Evolutionary conservation across 2,329 filamentous ascomycete genomes (phyloP).

Genomic region (Arachnopeziza araneosa): DNA sequence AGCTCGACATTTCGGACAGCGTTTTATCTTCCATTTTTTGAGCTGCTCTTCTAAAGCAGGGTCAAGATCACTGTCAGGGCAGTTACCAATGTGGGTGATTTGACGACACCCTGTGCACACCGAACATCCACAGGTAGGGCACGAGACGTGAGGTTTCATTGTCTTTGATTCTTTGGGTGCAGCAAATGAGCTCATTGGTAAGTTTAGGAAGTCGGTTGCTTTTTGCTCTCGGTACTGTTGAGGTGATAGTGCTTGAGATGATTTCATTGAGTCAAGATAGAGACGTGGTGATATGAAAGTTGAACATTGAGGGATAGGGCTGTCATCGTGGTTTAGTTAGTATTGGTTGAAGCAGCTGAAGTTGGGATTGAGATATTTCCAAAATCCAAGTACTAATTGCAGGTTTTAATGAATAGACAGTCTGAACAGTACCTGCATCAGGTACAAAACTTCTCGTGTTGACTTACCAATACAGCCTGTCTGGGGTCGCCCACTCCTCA

Average conservation of each 20-base stretch:
- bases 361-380: background rate
- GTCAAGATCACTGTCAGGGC: slow-evolving; percentile 34
- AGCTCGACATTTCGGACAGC: slow-evolving; percentile 43
- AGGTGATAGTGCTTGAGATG: slow-evolving; percentile 3
- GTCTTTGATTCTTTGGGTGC: background rate
- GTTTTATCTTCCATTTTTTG: slow-evolving; percentile 41
- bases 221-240: slow-evolving; percentile 2
- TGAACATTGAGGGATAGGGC: slow-evolving; percentile 42
- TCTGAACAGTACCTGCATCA: background rate
- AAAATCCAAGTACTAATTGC: background rate
- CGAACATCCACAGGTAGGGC: slow-evolving; percentile 37
- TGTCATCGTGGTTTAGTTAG: background rate
- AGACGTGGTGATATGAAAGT: slow-evolving; percentile 39
- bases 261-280: slow-evolving; percentile 11
- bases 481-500: slow-evolving; percentile 41
- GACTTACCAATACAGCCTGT: slow-evolving; percentile 38
- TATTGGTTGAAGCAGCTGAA: background rate
- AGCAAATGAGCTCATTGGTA: background rate
- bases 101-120: slow-evolving; percentile 42
- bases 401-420: background rate
- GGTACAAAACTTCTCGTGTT: background rate
- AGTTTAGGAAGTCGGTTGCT: background rate
- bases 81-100: slow-evolving; percentile 35
- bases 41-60: slow-evolving; percentile 32
- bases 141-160: slow-evolving; percentile 30